Percentiles rank a stretch among this genome's conserved stretches.
Evolutionary conservation across 805 yeast species (phyloP).

Genomic region (Yarrowia osloensis): DNA sequence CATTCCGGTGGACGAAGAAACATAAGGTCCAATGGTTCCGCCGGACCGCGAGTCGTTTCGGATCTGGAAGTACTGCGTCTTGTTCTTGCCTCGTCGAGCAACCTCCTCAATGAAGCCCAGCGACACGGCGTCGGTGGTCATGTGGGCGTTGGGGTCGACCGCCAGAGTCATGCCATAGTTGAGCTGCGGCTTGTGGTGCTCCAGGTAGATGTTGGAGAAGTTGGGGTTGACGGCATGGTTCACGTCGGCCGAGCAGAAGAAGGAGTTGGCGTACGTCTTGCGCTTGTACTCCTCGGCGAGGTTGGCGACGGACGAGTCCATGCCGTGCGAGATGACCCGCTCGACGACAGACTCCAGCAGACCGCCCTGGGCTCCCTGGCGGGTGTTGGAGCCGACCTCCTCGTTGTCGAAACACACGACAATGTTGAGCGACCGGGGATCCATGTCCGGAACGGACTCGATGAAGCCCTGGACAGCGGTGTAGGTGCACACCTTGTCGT

Average conservation of each 20-base stretch:
- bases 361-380: slow-evolving; percentile 81
- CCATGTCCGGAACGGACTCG: slow-evolving; percentile 46
- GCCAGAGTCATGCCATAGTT: slow-evolving; percentile 72
- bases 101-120: slow-evolving; percentile 65
- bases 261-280: slow-evolving; percentile 61
- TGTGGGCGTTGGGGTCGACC: slow-evolving; percentile 72
- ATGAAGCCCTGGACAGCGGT: slow-evolving; percentile 67
- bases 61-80: slow-evolving; percentile 76
- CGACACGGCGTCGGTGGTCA: slow-evolving; percentile 82
- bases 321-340: slow-evolving; percentile 44
- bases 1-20: slow-evolving; percentile 46
- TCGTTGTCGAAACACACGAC: slow-evolving; percentile 77
- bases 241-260: slow-evolving; percentile 79
- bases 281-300: slow-evolving; percentile 44
- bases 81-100: slow-evolving; percentile 63
- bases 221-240: slow-evolving; percentile 79
- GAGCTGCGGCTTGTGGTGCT: slow-evolving; percentile 73
- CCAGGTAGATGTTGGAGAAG: slow-evolving; percentile 61
- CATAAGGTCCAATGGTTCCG: slow-evolving; percentile 77
- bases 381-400: slow-evolving; percentile 74
- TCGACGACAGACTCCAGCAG: slow-evolving; percentile 60
- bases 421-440: slow-evolving; percentile 45
- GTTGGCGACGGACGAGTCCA: slow-evolving; percentile 36
- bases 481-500: slow-evolving; percentile 77
- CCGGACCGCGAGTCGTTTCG: slow-evolving; percentile 83